These are phyloP conservation scores for Berkeleyomyces basicola DNA, from an alignment of 2,329 filamentous ascomycete species.

Conservation along the genomic window DNA sequence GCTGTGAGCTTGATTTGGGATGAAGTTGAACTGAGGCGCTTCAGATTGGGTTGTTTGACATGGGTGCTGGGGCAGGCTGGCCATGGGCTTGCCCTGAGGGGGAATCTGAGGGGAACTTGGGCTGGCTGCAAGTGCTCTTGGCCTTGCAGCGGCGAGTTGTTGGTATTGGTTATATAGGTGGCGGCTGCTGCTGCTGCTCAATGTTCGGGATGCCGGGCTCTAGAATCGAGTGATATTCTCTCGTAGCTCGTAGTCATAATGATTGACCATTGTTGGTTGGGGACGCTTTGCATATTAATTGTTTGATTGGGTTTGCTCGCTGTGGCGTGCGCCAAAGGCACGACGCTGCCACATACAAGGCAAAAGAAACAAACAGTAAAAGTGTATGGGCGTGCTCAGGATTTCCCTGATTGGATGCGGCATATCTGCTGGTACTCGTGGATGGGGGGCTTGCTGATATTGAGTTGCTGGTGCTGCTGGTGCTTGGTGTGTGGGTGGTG, in stretches of 20 bases:
- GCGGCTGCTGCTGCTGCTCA: neutral
- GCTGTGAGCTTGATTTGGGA: neutral
- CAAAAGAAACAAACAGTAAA: constrained; percentile 13
- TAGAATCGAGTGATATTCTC: neutral
- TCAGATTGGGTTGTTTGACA: constrained; percentile 1
- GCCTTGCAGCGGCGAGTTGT: neutral
- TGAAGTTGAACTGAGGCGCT: neutral
- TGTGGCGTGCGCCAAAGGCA: constrained; percentile 9
- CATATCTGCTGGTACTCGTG: constrained; percentile 8
- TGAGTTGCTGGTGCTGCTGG: constrained; percentile 1
- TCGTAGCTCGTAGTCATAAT: neutral
- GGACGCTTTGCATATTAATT: constrained; percentile 2
- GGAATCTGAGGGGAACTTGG: neutral
- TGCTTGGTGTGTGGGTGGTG: too few relatives aligned
- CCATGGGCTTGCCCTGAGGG: neutral
- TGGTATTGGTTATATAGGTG: neutral
- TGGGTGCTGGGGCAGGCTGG: neutral
- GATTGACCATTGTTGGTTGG: neutral
- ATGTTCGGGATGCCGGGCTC: constrained; percentile 1
- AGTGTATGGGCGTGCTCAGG: constrained; percentile 11
- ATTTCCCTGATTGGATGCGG: constrained; percentile 7
- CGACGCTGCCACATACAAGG: constrained; percentile 13
- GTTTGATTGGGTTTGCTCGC: constrained; percentile 5
- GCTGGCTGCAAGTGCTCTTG: neutral
- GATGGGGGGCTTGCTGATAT: neutral